Base-by-base conservation (phyloP, 352 stramenopile genomes). In the Globisporangium paroecandrum region DNA sequence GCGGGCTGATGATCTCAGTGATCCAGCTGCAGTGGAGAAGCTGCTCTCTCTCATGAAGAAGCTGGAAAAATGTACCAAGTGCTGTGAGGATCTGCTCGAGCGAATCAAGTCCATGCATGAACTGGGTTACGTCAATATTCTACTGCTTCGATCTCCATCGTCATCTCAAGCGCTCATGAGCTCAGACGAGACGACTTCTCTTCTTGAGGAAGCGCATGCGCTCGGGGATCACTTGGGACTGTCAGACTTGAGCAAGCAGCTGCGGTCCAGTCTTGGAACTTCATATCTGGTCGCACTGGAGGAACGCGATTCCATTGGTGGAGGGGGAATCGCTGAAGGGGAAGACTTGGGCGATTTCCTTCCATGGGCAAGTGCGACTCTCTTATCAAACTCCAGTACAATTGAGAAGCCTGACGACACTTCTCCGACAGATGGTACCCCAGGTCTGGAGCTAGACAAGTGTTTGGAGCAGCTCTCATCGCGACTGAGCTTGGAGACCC, bases 211-310 rank as follows among this genome's bases (percentile, higher is more conserved):
- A 43, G 75, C 80, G 2, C 81, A 77, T 65, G 46, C 62, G 25
- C 66, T 77, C 3, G 82, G 79, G 58, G 67, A 86, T 34, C 61
- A 70, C 54, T 62, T 91, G 32, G 73, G 73, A 6, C 73, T 93
- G 20, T 55, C 75, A 7, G 61, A 89, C 58, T 15, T 91, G 62
- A 81, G 65, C 29, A 77, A 85, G 65, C 61, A 80, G 55, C 60
- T 91, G 8, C 76, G 80, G 3, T 64, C 67, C 36, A 73, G 73
- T 13, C 69, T 89, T 34, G 85, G 80, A 8, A 73, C 74, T 49
- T 77, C 80, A 1, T 93, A 87, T 59, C 62, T 86, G 24, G 64
- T 77, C 66, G 62, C 74, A 57, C 69, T 79, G 1, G 79, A 81
- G 29, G 36, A 65, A 34, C 57, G 60, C 5, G 36, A 56, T 22